Conservation (phyloP, 2,329 filamentous ascomycete species). For the Pleoardoris graminearum region DNA sequence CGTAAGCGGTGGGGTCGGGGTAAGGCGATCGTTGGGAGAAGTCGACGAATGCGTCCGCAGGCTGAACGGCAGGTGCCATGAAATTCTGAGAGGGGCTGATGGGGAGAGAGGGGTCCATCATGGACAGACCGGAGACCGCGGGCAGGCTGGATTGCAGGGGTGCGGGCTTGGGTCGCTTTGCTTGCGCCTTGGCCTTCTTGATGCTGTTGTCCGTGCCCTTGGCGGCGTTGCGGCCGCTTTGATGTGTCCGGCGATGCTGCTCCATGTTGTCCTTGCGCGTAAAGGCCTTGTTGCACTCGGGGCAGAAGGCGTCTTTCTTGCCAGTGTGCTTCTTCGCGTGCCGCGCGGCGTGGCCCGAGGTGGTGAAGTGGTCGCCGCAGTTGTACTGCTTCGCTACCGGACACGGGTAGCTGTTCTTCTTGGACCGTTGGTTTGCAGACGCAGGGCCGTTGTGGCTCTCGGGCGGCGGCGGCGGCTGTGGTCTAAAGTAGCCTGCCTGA, state of each 20-base stretch:
- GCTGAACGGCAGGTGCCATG: conserved; percentile 35
- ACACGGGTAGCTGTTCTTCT: conserved; percentile 74
- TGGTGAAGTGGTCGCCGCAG: conserved; percentile 81
- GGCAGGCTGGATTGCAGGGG: conserved; percentile 31
- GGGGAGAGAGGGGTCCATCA: conserved; percentile 36
- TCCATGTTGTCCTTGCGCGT: conserved; percentile 87
- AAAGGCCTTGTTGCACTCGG: conserved; percentile 77
- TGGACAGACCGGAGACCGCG: conserved; percentile 23
- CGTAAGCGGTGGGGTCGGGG: conserved; percentile 32
- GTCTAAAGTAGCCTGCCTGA: conserved; percentile 28
- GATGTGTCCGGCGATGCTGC: conserved; percentile 78
- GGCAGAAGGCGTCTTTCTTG: conserved; percentile 73
- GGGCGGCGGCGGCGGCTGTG: conserved; percentile 8
- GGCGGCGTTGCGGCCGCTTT: conserved; percentile 51
- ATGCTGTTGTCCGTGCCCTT: conserved; percentile 41
- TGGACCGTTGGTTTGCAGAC: conserved; percentile 45
- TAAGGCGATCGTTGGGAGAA: conserved; percentile 35
- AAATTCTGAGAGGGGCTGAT: conserved; percentile 28
- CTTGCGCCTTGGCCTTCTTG: conserved; percentile 43
- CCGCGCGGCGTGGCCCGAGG: conserved; percentile 80
- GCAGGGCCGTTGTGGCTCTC: conserved; percentile 14
- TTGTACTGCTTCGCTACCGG: conserved; percentile 71
- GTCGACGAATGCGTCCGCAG: conserved; percentile 23
- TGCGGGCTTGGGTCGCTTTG: conserved; percentile 39
- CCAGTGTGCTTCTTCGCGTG: conserved; percentile 84